Conservation (phyloP, 2,329 filamentous ascomycete species). For the Thermothelomyces thermophilus region DNA sequence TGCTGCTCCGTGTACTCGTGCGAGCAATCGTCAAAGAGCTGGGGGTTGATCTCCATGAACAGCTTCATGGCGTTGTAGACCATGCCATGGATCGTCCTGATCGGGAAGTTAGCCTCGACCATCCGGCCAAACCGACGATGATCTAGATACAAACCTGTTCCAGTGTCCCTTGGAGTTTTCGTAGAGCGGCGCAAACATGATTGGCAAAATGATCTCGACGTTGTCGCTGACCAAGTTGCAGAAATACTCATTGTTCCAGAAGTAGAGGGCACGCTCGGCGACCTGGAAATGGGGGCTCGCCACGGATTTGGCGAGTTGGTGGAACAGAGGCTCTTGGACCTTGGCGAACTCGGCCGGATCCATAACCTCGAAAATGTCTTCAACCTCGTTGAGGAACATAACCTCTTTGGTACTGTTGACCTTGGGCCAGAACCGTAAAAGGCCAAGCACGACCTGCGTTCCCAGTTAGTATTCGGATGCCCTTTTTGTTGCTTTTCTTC, state of each 20-base stretch:
- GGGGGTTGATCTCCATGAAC: constrained; percentile 99
- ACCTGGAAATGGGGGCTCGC: constrained; percentile 99
- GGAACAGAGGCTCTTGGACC: constrained; percentile 95
- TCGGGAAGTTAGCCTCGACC: constrained; percentile 29
- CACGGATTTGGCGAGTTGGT: constrained; percentile 94
- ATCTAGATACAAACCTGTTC: constrained; percentile 75
- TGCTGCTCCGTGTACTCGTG: constrained; percentile 97
- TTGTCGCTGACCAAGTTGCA: constrained; percentile 99
- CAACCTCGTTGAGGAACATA: constrained; percentile 98
- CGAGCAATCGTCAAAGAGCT: constrained; percentile 96
- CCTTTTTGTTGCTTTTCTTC: too few species aligned
- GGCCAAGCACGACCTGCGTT: constrained; percentile 78
- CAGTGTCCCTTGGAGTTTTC: constrained; percentile 99
- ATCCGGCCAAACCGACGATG: too few species aligned
- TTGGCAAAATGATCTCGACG: constrained; percentile 94
- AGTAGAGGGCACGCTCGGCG: constrained; percentile 92
- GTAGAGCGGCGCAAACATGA: constrained; percentile 98
- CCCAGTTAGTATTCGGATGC: background rate
- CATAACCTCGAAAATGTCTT: constrained; percentile 99
- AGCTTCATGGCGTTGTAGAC: constrained; percentile 99
- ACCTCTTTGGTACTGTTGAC: constrained; percentile 99
- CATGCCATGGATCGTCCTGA: constrained; percentile 97
- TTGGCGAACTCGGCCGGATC: constrained; percentile 97
- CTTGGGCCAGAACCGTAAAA: constrained; percentile 97
- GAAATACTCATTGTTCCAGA: constrained; percentile 99